These are phyloP conservation scores for Potentilla sterilis DNA, from an alignment of 306 rosid genomes.

Conservation along the genomic window DNA sequence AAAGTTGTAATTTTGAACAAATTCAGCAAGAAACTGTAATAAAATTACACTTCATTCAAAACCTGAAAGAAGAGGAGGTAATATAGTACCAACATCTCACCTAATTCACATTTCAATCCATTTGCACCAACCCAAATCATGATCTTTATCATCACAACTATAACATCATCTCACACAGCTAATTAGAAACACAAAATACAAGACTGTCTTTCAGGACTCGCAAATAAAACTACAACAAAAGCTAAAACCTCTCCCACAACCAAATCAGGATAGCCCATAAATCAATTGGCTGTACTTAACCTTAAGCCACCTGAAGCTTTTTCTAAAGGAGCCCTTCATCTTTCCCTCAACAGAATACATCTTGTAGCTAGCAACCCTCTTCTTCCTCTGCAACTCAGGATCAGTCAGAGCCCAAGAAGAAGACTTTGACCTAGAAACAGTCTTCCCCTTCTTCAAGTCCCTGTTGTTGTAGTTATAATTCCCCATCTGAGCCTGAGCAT, in stretches of 20 bases:
- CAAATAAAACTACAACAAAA: background rate
- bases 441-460: constrained; percentile 66
- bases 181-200: background rate
- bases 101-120: constrained; percentile 9
- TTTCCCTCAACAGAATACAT: constrained; percentile 87
- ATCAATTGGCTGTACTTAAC: constrained; percentile 64
- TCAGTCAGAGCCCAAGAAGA: constrained; percentile 43
- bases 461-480: constrained; percentile 24
- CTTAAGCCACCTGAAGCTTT: constrained; percentile 91
- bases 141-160: background rate
- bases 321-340: constrained; percentile 78
- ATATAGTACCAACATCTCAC: background rate
- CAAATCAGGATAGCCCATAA: constrained; percentile 61
- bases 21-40: background rate
- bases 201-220: constrained; percentile 15
- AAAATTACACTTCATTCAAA: background rate
- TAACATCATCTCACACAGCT: background rate
- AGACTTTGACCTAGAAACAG: constrained; percentile 47
- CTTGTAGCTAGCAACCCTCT: constrained; percentile 83
- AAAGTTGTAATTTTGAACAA: background rate
- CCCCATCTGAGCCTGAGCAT: constrained; percentile 45
- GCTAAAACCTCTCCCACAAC: constrained; percentile 8
- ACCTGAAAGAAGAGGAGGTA: background rate
- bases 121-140: background rate
- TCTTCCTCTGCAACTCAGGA: constrained; percentile 89